Evolutionary conservation across 2,329 filamentous ascomycete species (phyloP), one percentile per base, ranked within the genome.

Genomic region (Cladobotryum mycophilum): DNA sequence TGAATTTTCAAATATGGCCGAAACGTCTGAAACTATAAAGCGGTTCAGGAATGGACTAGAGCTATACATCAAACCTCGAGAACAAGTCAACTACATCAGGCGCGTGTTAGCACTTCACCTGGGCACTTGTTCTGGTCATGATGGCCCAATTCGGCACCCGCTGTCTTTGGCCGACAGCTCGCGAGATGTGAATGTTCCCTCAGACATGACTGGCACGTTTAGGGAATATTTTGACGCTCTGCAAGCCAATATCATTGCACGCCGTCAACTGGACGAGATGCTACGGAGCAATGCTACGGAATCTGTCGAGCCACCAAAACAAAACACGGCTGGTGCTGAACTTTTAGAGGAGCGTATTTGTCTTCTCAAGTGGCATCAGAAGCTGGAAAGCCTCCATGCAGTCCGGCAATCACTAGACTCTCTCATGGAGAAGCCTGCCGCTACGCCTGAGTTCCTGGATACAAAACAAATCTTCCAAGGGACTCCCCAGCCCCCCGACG

Each of bases 11-110:
- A 58, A 37, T 44, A 70, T 70, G 67, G 37, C 56, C 17, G 56
- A 62, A 55, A 48, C 68, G 30, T 52, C 67, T 17, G 68, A 74
- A 35, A 55, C 53, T 11, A 46, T 61, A 49, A 60, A 68, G 44
- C 64, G 64, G 34, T 63, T 78, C 34, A 70, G 74, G 49, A 64
- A 67, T 38, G 67, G 64, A 15, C 69, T 85, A 18, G 67, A 71
- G 34, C 75, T 77, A 4, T 81, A 74, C 53, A 69, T 84, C 50
- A 79, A 78, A 47, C 73, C 77, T 25, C 74, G 80, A 22, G 79
- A 83, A 51, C 78, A 85, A 56, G 72, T 75, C 45, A 69, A 74
- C 35, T 76, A 77, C 43, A 78, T 85, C 50, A 73, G 79, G 54
- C 76, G 76, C 45, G 67, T 82, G 30, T 61, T 83, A 42, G 73